These are phyloP conservation scores for Schwanniomyces occidentalis DNA, from an alignment of 805 yeast genomes.

Conservation along the genomic window DNA sequence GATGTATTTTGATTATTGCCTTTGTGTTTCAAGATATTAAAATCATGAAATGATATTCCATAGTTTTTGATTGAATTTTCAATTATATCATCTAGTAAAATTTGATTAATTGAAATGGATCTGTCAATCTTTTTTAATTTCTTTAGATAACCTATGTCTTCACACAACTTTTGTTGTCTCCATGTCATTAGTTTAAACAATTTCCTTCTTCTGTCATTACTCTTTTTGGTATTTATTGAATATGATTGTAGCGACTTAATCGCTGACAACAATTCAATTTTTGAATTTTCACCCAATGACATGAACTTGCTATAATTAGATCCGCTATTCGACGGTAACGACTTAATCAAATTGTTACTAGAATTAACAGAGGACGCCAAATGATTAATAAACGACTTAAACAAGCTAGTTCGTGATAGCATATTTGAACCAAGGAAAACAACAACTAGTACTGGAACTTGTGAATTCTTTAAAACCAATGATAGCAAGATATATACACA, in stretches of 20 bases:
- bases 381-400: conserved; percentile 15
- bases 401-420: conserved; percentile 26
- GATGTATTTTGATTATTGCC: conserved; percentile 12
- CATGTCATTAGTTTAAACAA: conserved; percentile 49
- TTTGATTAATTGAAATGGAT: conserved; percentile 48
- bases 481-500: conserved; percentile 20
- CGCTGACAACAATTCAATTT: conserved; percentile 40
- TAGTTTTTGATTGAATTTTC: conserved; percentile 37
- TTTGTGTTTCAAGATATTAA: conserved; percentile 17
- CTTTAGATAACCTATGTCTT: conserved; percentile 51
- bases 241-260: conserved; percentile 50
- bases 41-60: conserved; percentile 46
- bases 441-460: conserved; percentile 25
- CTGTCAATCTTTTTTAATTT: conserved; percentile 53
- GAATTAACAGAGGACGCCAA: conserved; percentile 1
- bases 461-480: conserved; percentile 19
- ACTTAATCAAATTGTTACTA: background rate
- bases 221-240: conserved; percentile 32
- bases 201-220: conserved; percentile 48
- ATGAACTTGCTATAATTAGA: conserved; percentile 10
- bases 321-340: conserved; percentile 1
- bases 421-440: conserved; percentile 35
- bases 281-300: conserved; percentile 19
- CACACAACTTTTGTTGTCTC: conserved; percentile 57
- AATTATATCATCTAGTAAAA: conserved; percentile 47